A percentile compares a stretch with the other conserved stretches of the same genome.
Conservation (phyloP, 106 monocot species). For the Narthecium ossifragum region DNA sequence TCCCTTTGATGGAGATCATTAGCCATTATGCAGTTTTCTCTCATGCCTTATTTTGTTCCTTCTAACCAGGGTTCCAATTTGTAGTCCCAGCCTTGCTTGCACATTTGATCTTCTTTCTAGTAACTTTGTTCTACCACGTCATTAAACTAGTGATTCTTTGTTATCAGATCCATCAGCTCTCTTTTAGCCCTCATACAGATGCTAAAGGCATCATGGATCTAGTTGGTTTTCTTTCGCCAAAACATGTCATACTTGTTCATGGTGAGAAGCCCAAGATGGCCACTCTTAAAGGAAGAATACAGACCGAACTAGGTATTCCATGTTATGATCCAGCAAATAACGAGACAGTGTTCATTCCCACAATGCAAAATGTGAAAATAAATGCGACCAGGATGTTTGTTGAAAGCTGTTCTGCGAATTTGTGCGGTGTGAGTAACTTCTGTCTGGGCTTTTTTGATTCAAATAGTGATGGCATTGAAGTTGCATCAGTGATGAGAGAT, state of each 20-base stretch:
- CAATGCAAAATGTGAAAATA: slow-evolving; percentile 41
- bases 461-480: neutral
- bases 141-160: too few species aligned
- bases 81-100: too few species aligned
- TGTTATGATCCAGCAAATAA: slow-evolving; percentile 86
- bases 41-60: too few species aligned
- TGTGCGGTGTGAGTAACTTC: neutral
- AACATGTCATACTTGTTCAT: slow-evolving; percentile 88
- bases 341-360: slow-evolving; percentile 52
- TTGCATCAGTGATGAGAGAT: slow-evolving; percentile 6
- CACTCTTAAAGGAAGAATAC: slow-evolving; percentile 60
- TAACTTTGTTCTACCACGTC: too few species aligned
- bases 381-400: slow-evolving; percentile 51
- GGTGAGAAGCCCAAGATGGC: slow-evolving; percentile 98
- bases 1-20: too few species aligned
- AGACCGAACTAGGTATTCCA: slow-evolving; percentile 66
- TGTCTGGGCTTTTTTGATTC: slow-evolving; percentile 1
- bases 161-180: slow-evolving; percentile 81
- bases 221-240: slow-evolving; percentile 63
- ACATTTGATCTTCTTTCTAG: too few species aligned
- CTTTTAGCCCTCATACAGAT: slow-evolving; percentile 97
- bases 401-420: slow-evolving; percentile 13
- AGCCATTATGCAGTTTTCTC: too few species aligned
- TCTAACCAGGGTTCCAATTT: too few species aligned
- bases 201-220: slow-evolving; percentile 99